phyloP scores from a whole-genome alignment of 352 stramenopile species.

The Paralagenidium karlingii region DNA sequence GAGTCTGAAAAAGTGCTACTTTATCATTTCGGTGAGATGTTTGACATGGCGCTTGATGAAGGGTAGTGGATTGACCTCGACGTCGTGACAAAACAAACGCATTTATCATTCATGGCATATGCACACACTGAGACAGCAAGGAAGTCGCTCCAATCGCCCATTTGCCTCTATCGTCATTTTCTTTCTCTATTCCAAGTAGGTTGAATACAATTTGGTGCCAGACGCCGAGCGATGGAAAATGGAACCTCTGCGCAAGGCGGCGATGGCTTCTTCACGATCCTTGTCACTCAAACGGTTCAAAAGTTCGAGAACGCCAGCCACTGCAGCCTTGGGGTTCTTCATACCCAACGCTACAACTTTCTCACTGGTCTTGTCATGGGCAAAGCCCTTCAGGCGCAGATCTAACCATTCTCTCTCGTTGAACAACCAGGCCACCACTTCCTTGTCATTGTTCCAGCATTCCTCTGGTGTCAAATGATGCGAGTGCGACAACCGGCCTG shows the following conservation, averaged over 20 bases:
- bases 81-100: too few species aligned
- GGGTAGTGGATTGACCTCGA: too few species aligned
- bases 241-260: conserved; percentile 63
- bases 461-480: conserved; percentile 51
- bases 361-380: conserved; percentile 51
- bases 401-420: conserved; percentile 73
- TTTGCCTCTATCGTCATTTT: too few species aligned
- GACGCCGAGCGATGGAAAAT: conserved; percentile 76
- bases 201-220: conserved; percentile 14
- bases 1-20: too few species aligned
- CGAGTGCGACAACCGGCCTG: conserved; percentile 43
- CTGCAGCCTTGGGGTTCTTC: conserved; percentile 71
- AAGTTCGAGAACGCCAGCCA: conserved; percentile 73
- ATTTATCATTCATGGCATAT: too few species aligned
- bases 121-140: too few species aligned
- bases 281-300: conserved; percentile 72
- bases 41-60: too few species aligned
- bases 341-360: conserved; percentile 68
- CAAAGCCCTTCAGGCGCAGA: conserved; percentile 33
- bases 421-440: conserved; percentile 66
- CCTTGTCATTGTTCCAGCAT: conserved; percentile 63
- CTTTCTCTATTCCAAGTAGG: too few species aligned
- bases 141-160: too few species aligned
- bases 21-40: too few species aligned
- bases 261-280: conserved; percentile 74